phyloP scores from a whole-genome alignment of 176 grass and related monocot genomes.

The Ensete glaucum region DNA sequence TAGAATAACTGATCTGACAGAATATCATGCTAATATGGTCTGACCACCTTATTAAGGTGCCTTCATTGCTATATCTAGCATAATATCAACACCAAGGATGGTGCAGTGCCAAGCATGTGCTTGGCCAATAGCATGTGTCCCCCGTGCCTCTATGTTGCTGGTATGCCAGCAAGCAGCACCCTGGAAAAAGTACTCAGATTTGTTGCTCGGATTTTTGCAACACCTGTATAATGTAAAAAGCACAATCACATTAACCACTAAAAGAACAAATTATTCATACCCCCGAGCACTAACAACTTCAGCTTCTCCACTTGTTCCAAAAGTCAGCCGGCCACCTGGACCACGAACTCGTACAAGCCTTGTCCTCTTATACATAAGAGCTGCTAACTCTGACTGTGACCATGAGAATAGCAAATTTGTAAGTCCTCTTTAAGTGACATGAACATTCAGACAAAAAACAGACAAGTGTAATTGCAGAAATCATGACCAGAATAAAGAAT shows the following conservation, averaged over 20 bases:
- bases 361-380: constrained; percentile 91
- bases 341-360: constrained; percentile 85
- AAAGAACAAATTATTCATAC: constrained; percentile 29
- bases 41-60: background rate
- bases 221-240: background rate
- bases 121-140: no score
- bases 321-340: constrained; percentile 71
- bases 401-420: constrained; percentile 21
- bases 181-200: background rate
- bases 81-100: background rate
- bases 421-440: background rate
- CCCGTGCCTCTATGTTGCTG: no score
- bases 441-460: background rate
- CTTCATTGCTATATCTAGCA: background rate
- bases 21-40: background rate
- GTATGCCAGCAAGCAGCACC: no score
- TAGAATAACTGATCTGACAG: background rate
- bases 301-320: constrained; percentile 81
- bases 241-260: background rate
- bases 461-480: background rate
- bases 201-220: background rate
- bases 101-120: no score
- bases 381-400: constrained; percentile 80
- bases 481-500: background rate
- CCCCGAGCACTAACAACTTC: constrained; percentile 98